A percentile compares a stretch with the other conserved stretches of the same genome.
These are phyloP conservation scores for Aureobasidium pullulans DNA, from an alignment of 2,329 filamentous ascomycete species.

Conservation along the genomic window DNA sequence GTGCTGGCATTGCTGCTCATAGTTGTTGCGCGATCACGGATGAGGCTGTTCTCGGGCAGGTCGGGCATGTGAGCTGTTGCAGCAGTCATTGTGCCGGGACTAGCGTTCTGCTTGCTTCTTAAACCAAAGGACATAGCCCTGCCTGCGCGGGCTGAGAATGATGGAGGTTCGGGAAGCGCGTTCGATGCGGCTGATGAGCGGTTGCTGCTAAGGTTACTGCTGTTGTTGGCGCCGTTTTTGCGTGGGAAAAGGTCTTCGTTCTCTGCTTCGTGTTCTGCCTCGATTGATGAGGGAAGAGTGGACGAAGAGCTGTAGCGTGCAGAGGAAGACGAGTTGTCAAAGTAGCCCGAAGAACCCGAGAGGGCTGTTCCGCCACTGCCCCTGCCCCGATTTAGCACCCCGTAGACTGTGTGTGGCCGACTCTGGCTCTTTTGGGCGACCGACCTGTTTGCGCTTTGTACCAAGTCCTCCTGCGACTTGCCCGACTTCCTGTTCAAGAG, in stretches of 20 bases:
- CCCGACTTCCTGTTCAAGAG: slow-evolving; percentile 26
- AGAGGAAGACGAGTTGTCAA: slow-evolving; percentile 35
- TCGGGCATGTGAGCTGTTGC: slow-evolving; percentile 8
- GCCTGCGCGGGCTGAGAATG: slow-evolving; percentile 35
- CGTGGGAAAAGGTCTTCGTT: slow-evolving; percentile 29
- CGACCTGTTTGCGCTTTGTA: slow-evolving; percentile 26
- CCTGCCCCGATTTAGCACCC: slow-evolving; percentile 31
- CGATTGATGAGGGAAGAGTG: slow-evolving; percentile 49
- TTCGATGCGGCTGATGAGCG: slow-evolving; percentile 17
- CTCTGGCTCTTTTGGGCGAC: slow-evolving; percentile 12
- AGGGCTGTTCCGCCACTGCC: slow-evolving; percentile 43
- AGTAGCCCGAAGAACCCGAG: slow-evolving; percentile 39
- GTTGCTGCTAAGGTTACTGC: slow-evolving; percentile 32
- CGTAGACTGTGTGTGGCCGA: slow-evolving; percentile 32
- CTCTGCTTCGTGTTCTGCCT: slow-evolving; percentile 31
- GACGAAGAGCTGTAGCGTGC: slow-evolving; percentile 49
- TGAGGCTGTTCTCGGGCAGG: slow-evolving; percentile 15
- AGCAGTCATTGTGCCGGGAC: neutral
- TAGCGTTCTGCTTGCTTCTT: slow-evolving; percentile 25
- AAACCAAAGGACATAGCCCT: slow-evolving; percentile 48
- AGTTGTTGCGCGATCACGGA: slow-evolving; percentile 36
- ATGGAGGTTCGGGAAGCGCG: slow-evolving; percentile 17
- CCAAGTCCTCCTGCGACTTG: slow-evolving; percentile 27
- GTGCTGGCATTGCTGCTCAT: slow-evolving; percentile 34
- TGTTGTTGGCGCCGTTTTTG: slow-evolving; percentile 31